These are phyloP conservation scores for Phlyctochytrium planicorne DNA, from an alignment of 192 early-diverging fungal species.

Conservation along the genomic window DNA sequence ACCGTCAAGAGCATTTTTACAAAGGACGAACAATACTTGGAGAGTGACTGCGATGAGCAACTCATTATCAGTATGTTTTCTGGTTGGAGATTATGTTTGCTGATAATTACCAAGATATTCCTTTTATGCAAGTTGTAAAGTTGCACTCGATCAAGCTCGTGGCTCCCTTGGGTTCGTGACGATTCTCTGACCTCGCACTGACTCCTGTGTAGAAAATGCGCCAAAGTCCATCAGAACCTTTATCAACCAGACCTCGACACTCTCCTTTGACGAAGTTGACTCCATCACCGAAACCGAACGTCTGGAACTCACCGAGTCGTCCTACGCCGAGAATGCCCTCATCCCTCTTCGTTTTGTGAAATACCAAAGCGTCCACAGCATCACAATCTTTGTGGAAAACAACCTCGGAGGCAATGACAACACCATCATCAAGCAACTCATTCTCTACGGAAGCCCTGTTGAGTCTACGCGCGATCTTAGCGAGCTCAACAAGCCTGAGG, in stretches of 20 bases:
- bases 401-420: constrained; percentile 83
- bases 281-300: constrained; percentile 71
- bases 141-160: constrained; percentile 67
- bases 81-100: constrained; percentile 8
- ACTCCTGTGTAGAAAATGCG: constrained; percentile 59
- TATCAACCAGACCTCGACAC: constrained; percentile 69
- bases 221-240: constrained; percentile 87
- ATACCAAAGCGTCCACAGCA: constrained; percentile 82
- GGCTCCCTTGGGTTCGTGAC: constrained; percentile 57
- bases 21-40: constrained; percentile 66
- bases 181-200: constrained; percentile 48
- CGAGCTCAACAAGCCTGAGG: too few species aligned
- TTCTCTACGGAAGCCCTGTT: constrained; percentile 73
- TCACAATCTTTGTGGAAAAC: constrained; percentile 66
- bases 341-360: constrained; percentile 88
- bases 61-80: too few species aligned
- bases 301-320: constrained; percentile 62
- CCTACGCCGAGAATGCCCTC: constrained; percentile 66
- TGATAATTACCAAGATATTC: constrained; percentile 51
- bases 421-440: constrained; percentile 74
- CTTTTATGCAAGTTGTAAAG: constrained; percentile 85
- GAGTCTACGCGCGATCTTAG: constrained; percentile 45
- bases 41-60: constrained; percentile 96
- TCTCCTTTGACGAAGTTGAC: constrained; percentile 90
- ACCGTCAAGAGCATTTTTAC: constrained; percentile 75